phyloP scores from a whole-genome alignment of 768 basidiomycete species.

The Panellus pusillus region DNA sequence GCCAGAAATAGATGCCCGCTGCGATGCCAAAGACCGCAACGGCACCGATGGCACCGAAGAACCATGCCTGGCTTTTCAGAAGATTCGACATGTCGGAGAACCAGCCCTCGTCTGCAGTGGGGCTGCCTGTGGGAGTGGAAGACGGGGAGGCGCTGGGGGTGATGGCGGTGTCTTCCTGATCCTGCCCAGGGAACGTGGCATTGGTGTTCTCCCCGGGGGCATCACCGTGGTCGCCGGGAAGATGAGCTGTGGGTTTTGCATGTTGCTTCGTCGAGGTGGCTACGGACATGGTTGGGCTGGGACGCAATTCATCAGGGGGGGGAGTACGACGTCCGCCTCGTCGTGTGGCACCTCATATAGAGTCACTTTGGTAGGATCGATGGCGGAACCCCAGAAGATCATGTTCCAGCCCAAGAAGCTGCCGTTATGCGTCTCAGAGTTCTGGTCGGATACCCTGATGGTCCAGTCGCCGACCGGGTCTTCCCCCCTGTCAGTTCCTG shows the following conservation, averaged over 20 bases:
- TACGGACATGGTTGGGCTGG: constrained; percentile 32
- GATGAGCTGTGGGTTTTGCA: constrained; percentile 82
- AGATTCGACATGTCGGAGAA: constrained; percentile 77
- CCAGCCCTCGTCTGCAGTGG: constrained; percentile 81
- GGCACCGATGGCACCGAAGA: constrained; percentile 82
- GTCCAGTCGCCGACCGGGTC: constrained; percentile 90
- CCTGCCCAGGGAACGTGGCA: constrained; percentile 58
- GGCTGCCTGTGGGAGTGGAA: constrained; percentile 40
- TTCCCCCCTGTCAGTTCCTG: constrained; percentile 68
- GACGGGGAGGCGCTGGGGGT: constrained; percentile 30
- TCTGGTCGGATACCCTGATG: constrained; percentile 80
- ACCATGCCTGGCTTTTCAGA: constrained; percentile 80
- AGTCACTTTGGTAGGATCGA: constrained; percentile 67
- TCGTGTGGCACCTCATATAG: constrained; percentile 60
- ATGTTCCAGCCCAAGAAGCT: constrained; percentile 90
- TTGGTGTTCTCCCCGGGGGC: constrained; percentile 79
- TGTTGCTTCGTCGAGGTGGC: constrained; percentile 57
- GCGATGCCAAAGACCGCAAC: constrained; percentile 74
- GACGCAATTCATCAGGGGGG: constrained; percentile 40
- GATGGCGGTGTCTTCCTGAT: constrained; percentile 10
- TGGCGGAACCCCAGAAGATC: constrained; percentile 86
- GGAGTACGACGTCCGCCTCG: constrained; percentile 51
- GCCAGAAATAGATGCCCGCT: constrained; percentile 77
- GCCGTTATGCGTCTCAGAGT: constrained; percentile 55
- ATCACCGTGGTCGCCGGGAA: constrained; percentile 83